Base-by-base conservation (phyloP, 441 rosid genomes). In the Adansonia madagascariensis region DNA sequence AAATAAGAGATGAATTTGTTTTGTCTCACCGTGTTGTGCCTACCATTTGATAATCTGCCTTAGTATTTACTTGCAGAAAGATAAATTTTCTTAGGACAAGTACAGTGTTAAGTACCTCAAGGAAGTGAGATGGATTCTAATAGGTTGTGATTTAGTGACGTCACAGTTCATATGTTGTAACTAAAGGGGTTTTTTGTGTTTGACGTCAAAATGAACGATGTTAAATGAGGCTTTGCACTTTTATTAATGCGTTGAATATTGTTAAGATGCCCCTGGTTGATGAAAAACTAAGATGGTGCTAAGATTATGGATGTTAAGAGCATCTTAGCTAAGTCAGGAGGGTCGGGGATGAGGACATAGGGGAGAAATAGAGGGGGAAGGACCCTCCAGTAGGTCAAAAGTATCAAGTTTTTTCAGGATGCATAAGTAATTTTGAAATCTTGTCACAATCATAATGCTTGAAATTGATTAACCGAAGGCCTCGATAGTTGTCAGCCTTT, bases 161-260 rank as follows among this genome's bases (percentile, higher is more conserved):
- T 71, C 46, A n/a, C 47, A n/a, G 6, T 71, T 71, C 46, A 50
- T 50, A 27, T 71, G 46, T 71, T 53, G 75, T 17, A 35, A 53
- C 75, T 53, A 53, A n/a, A 55, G 15, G 9, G 49, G 39, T 62
- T 12, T 71, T 71, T 31, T 35, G 8, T 53, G 39, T 53, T 53
- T 53, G 75, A 50, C 49, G 35, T 35, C 49, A 53, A n/a, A n/a
- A 35, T 53, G 47, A 39, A 31, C 11, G 22, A 31, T 8, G 61
- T 35, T 71, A 35, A 71, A 17, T 53, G 35, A 71, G n/a, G 62
- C n/a, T 31, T n/a, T 31, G 44, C 2, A 53, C 31, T 53, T 35
- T 53, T 71, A 71, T 20, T 53, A 53, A 15, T 69, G 27, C 18
- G n/a, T 53, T 9, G 61, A 15, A 52, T n/a, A 43, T n/a, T 49